Base-by-base conservation (phyloP, 768 basidiomycete genomes). In the Russula virescens region DNA sequence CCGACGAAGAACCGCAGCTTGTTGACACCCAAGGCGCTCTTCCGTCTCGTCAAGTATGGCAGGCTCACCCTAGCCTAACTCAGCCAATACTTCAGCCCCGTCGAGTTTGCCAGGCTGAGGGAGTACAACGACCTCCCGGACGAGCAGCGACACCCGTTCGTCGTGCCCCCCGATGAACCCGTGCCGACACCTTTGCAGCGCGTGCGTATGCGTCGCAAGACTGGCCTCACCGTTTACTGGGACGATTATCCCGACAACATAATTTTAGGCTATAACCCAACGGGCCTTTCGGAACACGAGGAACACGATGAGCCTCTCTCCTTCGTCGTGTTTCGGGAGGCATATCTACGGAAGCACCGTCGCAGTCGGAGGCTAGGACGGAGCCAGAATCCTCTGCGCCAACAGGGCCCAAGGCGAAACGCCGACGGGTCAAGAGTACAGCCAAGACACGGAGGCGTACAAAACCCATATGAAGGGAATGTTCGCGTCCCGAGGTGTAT, bases 51-150 rank as follows among this genome's bases (percentile, higher is more conserved):
- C 42, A 68, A 70, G 38, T 26, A 65, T 31, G 68, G 69, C 14
- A 72, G 69, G 67, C 67, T 75, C 38, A 68, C 70, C 2, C 47
- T 67, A n/a, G n/a, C n/a, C 45, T 72, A 75, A 52, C 70, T 69
- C 19, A 48, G n/a, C n/a, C n/a, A n/a, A n/a, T n/a, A n/a, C n/a
- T n/a, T n/a, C n/a, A n/a, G n/a, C n/a, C n/a, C n/a, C 19, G n/a
- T n/a, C n/a, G n/a, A n/a, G n/a, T n/a, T n/a, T n/a, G n/a, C n/a
- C n/a, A n/a, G n/a, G n/a, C n/a, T n/a, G n/a, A n/a, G n/a, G n/a
- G n/a, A n/a, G n/a, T n/a, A 73, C 55, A 64, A 61, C 31, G 26
- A 40, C 13, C 67, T 68, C 11, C n/a, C n/a, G n/a, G n/a, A n/a
- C n/a, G n/a, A n/a, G n/a, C n/a, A n/a, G n/a, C n/a, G n/a, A n/a